Evolutionary conservation across 1,139 yeast species (phyloP), one percentile per base, ranked within the genome.

Genomic region (Debaryomyces udenii): DNA sequence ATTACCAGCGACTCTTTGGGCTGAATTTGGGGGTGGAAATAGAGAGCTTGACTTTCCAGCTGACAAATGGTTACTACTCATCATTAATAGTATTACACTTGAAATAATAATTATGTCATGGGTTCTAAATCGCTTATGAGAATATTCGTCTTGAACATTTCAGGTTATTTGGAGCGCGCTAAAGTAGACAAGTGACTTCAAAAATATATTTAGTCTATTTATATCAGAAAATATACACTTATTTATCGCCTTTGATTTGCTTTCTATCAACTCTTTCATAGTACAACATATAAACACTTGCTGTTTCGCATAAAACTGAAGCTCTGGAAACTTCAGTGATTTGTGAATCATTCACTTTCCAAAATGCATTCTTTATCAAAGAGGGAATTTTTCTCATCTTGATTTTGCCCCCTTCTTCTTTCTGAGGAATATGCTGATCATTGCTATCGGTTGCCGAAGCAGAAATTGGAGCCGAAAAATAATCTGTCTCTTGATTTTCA

Each of bases 301-400:
- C 70, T 28, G 80, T 80, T 55, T 89, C 96, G 43, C 69, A 69
- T 41, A 88, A 65, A 1, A 89, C 88, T 14, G 83, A 78, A 1
- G 69, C 64, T 10, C 70, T 62, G n/a, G 79, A 70, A 20, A 78
- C 82, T 57, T 89, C 96, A 37, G 78, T 66, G 3, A 86, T 79
- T 30, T 68, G 70, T 2, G 88, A 74, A 61, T 91, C 98, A 48
- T 94, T 87, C 22, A 90, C 80, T 52, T 87, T 76, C 98, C 98
- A 91, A 68, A 80, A 91, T 13, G 91, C 90, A 38, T 76, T 72
- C 44, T 79, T 80, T 6, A 72, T 56, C 17, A 76, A 64, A 10
- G 82, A 73, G 7, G 81, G 76, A 9, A 83, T 66, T 49, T 76
- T 81, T 51, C 72, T 77, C 66, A 73, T 62, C 48, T 70, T 72